Base-by-base conservation (phyloP, 176 grass and related monocot genomes). In the Pharus latifolius region DNA sequence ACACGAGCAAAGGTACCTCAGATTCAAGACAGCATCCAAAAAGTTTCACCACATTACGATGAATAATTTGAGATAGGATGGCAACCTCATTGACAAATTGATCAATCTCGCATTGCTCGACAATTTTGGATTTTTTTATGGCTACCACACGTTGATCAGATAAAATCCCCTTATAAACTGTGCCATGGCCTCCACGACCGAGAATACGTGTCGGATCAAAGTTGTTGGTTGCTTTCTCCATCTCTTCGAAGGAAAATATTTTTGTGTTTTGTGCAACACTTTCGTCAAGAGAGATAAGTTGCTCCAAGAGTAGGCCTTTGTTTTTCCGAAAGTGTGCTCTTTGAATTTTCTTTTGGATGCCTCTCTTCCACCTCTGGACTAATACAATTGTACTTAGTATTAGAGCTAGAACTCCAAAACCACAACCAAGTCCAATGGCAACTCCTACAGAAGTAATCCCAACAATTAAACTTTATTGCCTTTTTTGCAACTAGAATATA, bases 21-120 rank as follows among this genome's bases (percentile, higher is more conserved):
- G 72, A 51, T 35, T 83, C 71, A n/a, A 83, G 37, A 61, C 60
- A 83, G 27, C 80, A 83, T 1, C 80, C 54, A 17, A 57, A 57
- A 31, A 57, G 26, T 14, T 57, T 57, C 27, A 32, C 54, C 54
- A 57, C 54, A 57, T 78, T 78, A 25, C 56, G 63, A 65, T 84
- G 81, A 6, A 26, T 59, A n/a, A 78, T 78, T 58, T 72, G 67
- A 14, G 74, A 78, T 25, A 84, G 59, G 16, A 78, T 63, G 10
- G 27, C 46, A 10, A 75, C 67, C 27, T 84, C 74, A 5, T 84
- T 84, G 1, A 84, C 78, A 48, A 84, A 84, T 32, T 77, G 56
- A 22, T 76, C 67, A 15, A 75, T 53, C 31, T 77, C 49, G 20
- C 30, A 70, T 20, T 75, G 52, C 28, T 76, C 63, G 12, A 77